Conservation (phyloP, 805 yeast species). For the Suhomyces canberraensis region DNA sequence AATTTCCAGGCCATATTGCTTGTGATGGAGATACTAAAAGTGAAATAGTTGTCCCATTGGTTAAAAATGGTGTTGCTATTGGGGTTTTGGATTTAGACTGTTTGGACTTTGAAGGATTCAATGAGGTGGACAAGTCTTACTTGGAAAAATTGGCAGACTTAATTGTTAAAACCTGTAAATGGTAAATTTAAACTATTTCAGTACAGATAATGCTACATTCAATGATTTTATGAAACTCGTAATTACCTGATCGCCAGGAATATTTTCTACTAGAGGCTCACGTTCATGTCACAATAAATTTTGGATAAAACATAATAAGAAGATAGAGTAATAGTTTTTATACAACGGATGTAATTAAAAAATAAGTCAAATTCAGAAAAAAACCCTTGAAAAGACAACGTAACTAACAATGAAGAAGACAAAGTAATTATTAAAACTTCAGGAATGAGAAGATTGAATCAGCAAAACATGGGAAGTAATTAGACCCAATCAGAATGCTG, state of each 20-base stretch:
- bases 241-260: not conserved
- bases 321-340: conserved; percentile 1
- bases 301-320: conserved; percentile 3
- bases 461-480: not conserved
- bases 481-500: not conserved
- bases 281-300: conserved; percentile 5
- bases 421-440: not conserved
- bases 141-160: conserved; percentile 57
- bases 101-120: conserved; percentile 61
- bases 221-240: no score
- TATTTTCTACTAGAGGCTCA: not conserved
- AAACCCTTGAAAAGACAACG: not conserved
- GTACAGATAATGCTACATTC: no score
- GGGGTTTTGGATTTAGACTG: conserved; percentile 93
- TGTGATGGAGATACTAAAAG: conserved; percentile 94
- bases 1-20: conserved; percentile 91
- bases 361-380: not conserved
- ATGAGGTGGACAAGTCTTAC: conserved; percentile 52
- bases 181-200: no score
- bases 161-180: conserved; percentile 54
- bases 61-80: conserved; percentile 37
- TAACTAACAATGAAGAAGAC: not conserved
- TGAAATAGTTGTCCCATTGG: conserved; percentile 83
- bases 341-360: not conserved
- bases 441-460: not conserved